Evolutionary conservation across 73 alveolate genomes (phyloP).

Genomic region (Urostyla sp.): DNA sequence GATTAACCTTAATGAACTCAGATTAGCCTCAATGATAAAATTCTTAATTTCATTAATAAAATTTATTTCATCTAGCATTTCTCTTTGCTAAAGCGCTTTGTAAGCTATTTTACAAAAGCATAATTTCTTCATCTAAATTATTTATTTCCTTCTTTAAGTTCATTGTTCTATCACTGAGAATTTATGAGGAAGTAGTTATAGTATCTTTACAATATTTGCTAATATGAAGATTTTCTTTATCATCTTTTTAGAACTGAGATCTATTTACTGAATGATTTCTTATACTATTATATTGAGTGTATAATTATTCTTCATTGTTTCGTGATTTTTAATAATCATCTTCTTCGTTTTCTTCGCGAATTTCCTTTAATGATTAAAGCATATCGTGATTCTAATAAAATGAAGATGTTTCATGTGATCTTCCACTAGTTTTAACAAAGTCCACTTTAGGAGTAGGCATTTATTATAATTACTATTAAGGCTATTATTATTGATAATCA

Average conservation of each 20-base stretch:
- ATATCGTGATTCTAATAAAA: constrained; percentile 4
- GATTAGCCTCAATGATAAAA: not conserved
- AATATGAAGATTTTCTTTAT: not conserved
- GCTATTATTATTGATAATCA: not conserved
- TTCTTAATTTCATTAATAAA: too few relatives aligned
- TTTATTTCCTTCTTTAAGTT: constrained; percentile 47
- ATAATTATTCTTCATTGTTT: not conserved
- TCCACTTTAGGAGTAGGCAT: not conserved
- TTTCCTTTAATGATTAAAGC: constrained; percentile 32
- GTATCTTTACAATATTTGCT: constrained; percentile 11
- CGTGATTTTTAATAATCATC: not conserved
- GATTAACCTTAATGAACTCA: not conserved
- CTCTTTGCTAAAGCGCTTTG: constrained; percentile 12
- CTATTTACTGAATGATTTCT: not conserved
- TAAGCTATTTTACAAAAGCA: constrained; percentile 13
- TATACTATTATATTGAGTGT: not conserved
- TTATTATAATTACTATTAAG: not conserved
- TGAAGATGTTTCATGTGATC: constrained; percentile 53
- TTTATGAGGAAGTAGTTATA: constrained; percentile 36
- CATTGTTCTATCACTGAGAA: constrained; percentile 47
- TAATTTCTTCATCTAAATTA: constrained; percentile 39
- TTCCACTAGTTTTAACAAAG: constrained; percentile 38
- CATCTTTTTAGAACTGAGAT: not conserved
- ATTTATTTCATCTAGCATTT: not conserved
- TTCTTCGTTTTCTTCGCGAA: constrained; percentile 35